Evolutionary conservation across 805 yeast species (phyloP).

Genomic region (Candida piceae): DNA sequence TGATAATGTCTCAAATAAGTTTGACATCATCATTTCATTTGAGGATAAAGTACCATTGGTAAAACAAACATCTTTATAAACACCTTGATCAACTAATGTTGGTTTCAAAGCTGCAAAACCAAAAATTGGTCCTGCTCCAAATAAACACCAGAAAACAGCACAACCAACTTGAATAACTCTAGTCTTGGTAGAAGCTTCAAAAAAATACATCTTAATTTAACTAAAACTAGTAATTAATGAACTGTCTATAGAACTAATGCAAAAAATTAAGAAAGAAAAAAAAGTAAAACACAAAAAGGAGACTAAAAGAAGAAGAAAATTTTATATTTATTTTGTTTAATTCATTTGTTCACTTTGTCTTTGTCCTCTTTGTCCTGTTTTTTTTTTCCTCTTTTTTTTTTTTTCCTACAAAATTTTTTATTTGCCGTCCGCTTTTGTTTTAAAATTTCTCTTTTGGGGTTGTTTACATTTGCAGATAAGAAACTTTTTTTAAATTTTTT

Average conservation of each 20-base stretch:
- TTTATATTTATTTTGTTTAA: too few species aligned
- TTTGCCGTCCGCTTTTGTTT: too few species aligned
- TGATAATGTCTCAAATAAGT: constrained; percentile 3
- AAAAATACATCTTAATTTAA: constrained; percentile 34
- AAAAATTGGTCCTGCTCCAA: constrained; percentile 55
- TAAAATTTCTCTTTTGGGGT: too few species aligned
- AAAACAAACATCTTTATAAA: constrained; percentile 40
- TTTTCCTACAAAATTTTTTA: too few species aligned
- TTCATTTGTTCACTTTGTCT: too few species aligned
- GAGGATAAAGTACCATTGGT: constrained; percentile 11
- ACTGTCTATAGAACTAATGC: background rate
- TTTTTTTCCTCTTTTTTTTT: too few species aligned
- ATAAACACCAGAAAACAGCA: constrained; percentile 50
- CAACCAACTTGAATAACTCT: constrained; percentile 40
- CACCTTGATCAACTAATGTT: constrained; percentile 41
- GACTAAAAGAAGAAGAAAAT: too few species aligned
- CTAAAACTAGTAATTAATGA: background rate
- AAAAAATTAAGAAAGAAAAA: background rate
- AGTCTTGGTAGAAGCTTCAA: constrained; percentile 25
- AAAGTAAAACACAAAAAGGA: background rate
- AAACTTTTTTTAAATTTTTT: too few species aligned
- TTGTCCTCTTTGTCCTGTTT: too few species aligned
- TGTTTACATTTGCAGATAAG: too few species aligned
- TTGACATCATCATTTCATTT: constrained; percentile 3
- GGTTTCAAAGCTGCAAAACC: constrained; percentile 60